Evolutionary conservation across 257 asterid species (phyloP).

Genomic region (Primulina huaijiensis): DNA sequence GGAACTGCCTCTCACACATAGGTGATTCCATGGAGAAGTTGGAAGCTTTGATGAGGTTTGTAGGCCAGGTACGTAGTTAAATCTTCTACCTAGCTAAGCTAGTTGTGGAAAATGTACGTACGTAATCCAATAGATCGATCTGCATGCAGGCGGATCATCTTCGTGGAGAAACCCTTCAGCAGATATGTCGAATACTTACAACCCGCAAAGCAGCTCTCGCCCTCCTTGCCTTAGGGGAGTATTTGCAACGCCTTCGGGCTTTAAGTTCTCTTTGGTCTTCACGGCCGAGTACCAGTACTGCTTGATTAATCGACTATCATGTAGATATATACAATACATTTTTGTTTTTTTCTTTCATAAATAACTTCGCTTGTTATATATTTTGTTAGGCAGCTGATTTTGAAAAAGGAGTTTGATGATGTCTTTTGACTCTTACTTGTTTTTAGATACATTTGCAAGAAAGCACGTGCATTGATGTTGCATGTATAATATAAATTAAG

Average conservation of each 20-base stretch:
- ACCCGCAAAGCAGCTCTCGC: conserved; percentile 45
- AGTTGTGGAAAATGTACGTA: too few species aligned
- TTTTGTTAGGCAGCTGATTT: too few species aligned
- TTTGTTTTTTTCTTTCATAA: too few species aligned
- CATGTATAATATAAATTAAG: too few species aligned
- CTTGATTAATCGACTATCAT: too few species aligned
- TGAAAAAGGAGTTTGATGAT: too few species aligned
- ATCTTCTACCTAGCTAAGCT: background rate
- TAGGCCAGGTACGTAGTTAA: conserved; percentile 57
- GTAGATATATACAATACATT: too few species aligned
- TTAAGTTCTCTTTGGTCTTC: conserved; percentile 47
- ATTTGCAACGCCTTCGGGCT: conserved; percentile 44
- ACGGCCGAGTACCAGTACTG: conserved; percentile 13
- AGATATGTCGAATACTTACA: conserved; percentile 40
- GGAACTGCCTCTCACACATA: conserved; percentile 54
- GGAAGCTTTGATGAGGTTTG: conserved; percentile 64
- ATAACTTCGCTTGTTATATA: too few species aligned
- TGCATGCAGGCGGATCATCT: conserved; percentile 50
- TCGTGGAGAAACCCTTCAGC: conserved; percentile 48
- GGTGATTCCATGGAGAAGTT: conserved; percentile 65
- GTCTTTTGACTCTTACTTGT: too few species aligned
- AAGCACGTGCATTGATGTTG: too few species aligned
- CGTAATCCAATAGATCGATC: too few species aligned
- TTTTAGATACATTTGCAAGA: too few species aligned
- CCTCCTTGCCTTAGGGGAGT: conserved; percentile 53